These are phyloP conservation scores for Umbelopsis sp. DNA, from an alignment of 192 early-diverging fungal species.

Conservation along the genomic window DNA sequence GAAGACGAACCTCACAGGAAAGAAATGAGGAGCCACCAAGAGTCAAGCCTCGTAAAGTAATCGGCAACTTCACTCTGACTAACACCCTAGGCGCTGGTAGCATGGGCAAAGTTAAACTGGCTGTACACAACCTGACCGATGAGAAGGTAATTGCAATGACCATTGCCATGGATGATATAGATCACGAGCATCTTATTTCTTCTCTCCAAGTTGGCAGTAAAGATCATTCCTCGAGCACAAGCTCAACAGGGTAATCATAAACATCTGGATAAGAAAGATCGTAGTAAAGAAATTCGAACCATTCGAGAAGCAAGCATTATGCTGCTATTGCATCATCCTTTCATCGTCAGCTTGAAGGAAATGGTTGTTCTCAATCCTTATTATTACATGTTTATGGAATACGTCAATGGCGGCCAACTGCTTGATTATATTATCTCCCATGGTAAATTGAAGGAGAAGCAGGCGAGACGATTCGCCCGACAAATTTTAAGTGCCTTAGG, in stretches of 20 bases:
- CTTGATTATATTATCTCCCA: constrained; percentile 84
- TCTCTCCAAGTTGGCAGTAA: constrained; percentile 57
- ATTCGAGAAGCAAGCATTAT: constrained; percentile 74
- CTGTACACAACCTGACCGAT: constrained; percentile 76
- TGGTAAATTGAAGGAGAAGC: constrained; percentile 78
- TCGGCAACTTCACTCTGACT: constrained; percentile 35
- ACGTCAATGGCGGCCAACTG: constrained; percentile 80
- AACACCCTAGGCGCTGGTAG: constrained; percentile 94
- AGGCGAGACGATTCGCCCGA: constrained; percentile 78
- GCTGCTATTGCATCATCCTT: constrained; percentile 79
- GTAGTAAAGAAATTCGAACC: constrained; percentile 66
- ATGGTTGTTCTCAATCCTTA: constrained; percentile 67
- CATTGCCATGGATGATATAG: neutral
- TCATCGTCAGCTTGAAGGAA: constrained; percentile 80
- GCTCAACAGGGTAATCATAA: constrained; percentile 44
- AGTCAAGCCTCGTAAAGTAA: constrained; percentile 26
- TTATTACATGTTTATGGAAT: constrained; percentile 82
- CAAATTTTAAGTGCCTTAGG: constrained; percentile 72
- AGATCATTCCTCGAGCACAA: constrained; percentile 62
- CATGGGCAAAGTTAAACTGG: constrained; percentile 98
- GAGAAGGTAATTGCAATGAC: constrained; percentile 66
- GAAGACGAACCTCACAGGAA: neutral
- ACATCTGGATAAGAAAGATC: constrained; percentile 35
- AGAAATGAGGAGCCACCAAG: neutral
- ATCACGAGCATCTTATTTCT: neutral